Conservation (phyloP, 2,329 filamentous ascomycete species). For the Truncatella angustata region DNA sequence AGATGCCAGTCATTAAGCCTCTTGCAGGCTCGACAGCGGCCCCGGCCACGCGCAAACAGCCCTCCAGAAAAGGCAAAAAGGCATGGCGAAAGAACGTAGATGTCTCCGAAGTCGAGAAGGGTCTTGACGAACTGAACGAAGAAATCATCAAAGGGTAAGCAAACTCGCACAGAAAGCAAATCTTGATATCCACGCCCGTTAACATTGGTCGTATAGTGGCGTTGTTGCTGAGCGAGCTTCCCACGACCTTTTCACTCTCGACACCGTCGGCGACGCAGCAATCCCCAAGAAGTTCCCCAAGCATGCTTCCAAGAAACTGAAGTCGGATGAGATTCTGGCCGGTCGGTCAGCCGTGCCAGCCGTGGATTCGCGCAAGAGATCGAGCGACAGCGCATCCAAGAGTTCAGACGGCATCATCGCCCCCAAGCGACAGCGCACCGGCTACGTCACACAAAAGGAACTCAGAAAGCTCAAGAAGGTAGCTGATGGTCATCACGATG, state of each 20-base stretch:
- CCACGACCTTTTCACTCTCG: conserved; percentile 80
- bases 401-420: conserved; percentile 72
- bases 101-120: conserved; percentile 78
- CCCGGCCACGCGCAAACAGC: conserved; percentile 80
- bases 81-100: conserved; percentile 99
- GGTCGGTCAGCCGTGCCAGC: conserved; percentile 79
- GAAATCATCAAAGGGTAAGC: conserved; percentile 85
- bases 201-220: conserved; percentile 69
- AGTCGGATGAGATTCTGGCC: conserved; percentile 87
- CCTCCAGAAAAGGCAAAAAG: conserved; percentile 96
- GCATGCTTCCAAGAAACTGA: conserved; percentile 74
- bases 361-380: conserved; percentile 75
- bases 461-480: conserved; percentile 74
- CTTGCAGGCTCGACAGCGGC: conserved; percentile 53
- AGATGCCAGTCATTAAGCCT: conserved; percentile 54
- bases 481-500: conserved; percentile 69
- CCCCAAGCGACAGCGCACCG: conserved; percentile 71
- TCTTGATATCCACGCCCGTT: too few species aligned
- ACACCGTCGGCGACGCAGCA: conserved; percentile 67
- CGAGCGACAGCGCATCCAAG: conserved; percentile 49
- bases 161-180: too few species aligned
- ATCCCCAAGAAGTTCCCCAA: conserved; percentile 63
- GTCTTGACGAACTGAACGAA: conserved; percentile 79
- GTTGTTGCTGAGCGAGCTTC: conserved; percentile 81
- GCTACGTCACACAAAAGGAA: conserved; percentile 84